Conservation (phyloP, 2,329 filamentous ascomycete genomes). For the Epichloe hybrida region DNA sequence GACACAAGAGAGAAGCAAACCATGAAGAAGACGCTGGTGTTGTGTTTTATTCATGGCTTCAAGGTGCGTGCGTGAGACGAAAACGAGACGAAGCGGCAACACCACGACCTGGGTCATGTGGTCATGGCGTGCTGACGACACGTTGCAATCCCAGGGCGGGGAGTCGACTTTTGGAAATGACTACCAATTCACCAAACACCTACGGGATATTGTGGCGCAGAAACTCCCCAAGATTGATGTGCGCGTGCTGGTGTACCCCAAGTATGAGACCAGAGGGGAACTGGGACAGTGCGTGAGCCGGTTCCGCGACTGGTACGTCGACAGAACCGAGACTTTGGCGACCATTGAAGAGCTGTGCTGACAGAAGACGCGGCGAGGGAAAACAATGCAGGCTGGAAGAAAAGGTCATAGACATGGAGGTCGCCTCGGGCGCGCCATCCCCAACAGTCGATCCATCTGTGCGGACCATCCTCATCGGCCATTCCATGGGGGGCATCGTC, state of each 20-base stretch:
- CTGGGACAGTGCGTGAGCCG: conserved; percentile 54
- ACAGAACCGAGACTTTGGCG: no score
- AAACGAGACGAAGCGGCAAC: no score
- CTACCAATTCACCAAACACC: conserved; percentile 56
- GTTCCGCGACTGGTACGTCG: conserved; percentile 59
- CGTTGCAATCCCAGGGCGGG: conserved; percentile 39
- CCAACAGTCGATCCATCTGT: conserved; percentile 81
- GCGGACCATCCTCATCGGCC: conserved; percentile 67
- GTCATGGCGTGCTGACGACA: not conserved
- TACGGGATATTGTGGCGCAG: conserved; percentile 49
- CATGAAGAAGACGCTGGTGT: conserved; percentile 60
- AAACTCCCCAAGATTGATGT: conserved; percentile 58
- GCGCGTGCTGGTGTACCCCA: conserved; percentile 58
- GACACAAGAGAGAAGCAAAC: conserved; percentile 3
- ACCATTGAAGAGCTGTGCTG: no score
- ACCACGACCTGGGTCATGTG: no score
- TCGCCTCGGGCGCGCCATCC: conserved; percentile 62
- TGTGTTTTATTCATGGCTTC: conserved; percentile 84
- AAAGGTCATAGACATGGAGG: conserved; percentile 88
- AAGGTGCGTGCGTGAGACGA: conserved; percentile 36
- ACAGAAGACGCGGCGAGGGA: no score
- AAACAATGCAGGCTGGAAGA: conserved; percentile 56
- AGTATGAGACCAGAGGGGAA: conserved; percentile 71
- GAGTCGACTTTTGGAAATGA: conserved; percentile 61
- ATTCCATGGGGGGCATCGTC: conserved; percentile 90